A percentile compares a stretch with the other conserved stretches of the same genome.
phyloP scores from a whole-genome alignment of 2,329 filamentous ascomycete species.

The Cordyceps pruinosa region DNA sequence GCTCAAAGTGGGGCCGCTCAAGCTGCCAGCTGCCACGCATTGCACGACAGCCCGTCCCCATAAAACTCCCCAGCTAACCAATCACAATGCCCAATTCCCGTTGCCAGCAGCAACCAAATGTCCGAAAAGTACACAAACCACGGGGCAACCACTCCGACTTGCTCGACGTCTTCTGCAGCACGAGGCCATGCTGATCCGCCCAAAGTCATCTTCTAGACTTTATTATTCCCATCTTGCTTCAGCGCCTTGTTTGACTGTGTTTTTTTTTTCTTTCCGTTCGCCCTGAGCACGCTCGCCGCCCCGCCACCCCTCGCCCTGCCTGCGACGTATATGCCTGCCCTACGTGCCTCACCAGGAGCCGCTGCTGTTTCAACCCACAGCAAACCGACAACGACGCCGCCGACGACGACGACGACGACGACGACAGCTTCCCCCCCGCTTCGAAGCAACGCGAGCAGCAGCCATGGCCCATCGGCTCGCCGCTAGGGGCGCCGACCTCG shows the following conservation, averaged over 20 bases:
- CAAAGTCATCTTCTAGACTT: constrained; percentile 12
- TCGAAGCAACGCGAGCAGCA: not conserved
- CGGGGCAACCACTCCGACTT: constrained; percentile 11
- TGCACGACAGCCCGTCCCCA: not conserved
- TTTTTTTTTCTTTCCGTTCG: not conserved
- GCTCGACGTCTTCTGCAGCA: not conserved
- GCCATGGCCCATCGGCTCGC: constrained; percentile 44
- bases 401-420: not conserved
- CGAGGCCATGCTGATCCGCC: not conserved
- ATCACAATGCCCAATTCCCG: constrained; percentile 4
- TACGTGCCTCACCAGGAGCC: not conserved
- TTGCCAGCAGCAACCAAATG: constrained; percentile 27
- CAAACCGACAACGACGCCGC: not conserved
- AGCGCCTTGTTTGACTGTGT: constrained; percentile 2
- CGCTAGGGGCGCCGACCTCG: constrained; percentile 48
- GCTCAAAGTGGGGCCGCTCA: constrained; percentile 5
- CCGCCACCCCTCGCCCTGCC: not conserved
- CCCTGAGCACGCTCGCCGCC: no score
- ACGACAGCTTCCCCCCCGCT: not conserved
- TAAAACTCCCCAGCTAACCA: not conserved
- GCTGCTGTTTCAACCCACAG: not conserved
- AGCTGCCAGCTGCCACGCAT: constrained; percentile 5
- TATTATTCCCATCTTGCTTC: constrained; percentile 8
- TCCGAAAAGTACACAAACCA: constrained; percentile 30
- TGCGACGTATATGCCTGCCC: constrained; percentile 3